A percentile compares a stretch with the other conserved stretches of the same genome.
Conservation (phyloP, 139 green algal genomes). For the Protoeuglena noctilucae region DNA sequence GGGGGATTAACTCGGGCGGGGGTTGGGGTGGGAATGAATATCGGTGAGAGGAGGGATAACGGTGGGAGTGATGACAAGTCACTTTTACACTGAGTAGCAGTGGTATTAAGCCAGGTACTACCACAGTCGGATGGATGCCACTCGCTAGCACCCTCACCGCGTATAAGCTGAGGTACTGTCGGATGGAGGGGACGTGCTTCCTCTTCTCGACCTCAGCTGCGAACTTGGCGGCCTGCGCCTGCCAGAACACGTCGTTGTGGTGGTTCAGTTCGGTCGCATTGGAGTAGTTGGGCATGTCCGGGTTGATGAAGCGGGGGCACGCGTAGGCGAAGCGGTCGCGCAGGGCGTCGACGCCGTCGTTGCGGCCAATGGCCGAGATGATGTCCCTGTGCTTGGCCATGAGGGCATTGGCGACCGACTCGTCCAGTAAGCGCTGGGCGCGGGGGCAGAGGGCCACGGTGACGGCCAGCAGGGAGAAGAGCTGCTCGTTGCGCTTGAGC, state of each 20-base stretch:
- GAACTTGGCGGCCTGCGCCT: not conserved
- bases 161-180: slow-evolving; percentile 87
- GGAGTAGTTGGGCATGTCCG: slow-evolving; percentile 40
- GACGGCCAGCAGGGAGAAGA: slow-evolving; percentile 81
- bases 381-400: slow-evolving; percentile 15
- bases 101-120: too few species aligned
- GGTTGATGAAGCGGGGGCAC: slow-evolving; percentile 92
- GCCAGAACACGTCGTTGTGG: slow-evolving; percentile 59
- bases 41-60: not conserved
- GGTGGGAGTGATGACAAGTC: not conserved
- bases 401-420: slow-evolving; percentile 33
- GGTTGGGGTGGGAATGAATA: not conserved
- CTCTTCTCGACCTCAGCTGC: slow-evolving; percentile 20
- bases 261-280: slow-evolving; percentile 19
- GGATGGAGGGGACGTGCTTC: slow-evolving; percentile 42
- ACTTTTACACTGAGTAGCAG: not conserved
- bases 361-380: slow-evolving; percentile 16
- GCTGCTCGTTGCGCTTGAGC: slow-evolving; percentile 98
- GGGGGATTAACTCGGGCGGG: too few species aligned
- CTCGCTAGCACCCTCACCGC: slow-evolving; percentile 1
- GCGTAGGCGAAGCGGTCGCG: slow-evolving; percentile 88
- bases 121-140: too few species aligned
- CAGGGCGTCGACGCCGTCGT: slow-evolving; percentile 33
- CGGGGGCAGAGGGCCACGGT: slow-evolving; percentile 56
- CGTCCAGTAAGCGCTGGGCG: slow-evolving; percentile 39